Percentiles rank a stretch among this genome's conserved stretches.
These are phyloP conservation scores for Solanum chilense DNA, from an alignment of 257 asterid genomes.

Conservation along the genomic window DNA sequence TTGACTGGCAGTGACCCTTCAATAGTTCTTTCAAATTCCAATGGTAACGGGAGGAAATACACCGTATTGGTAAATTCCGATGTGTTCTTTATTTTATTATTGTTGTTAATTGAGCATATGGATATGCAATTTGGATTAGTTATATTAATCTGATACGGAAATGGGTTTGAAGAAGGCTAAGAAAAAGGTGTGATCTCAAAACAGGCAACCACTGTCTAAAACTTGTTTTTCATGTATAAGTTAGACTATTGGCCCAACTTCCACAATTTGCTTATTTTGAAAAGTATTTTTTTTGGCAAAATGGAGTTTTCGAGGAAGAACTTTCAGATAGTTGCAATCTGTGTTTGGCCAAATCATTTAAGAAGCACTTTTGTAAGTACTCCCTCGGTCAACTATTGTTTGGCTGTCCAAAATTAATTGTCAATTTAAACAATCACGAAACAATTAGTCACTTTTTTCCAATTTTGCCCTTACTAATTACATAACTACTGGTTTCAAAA, in stretches of 20 bases:
- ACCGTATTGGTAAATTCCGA: constrained; percentile 47
- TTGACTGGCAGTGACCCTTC: constrained; percentile 36
- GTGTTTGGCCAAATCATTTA: background rate
- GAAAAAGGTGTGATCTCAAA: background rate
- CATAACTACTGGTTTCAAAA: no score
- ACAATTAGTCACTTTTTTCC: no score
- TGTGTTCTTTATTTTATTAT: background rate
- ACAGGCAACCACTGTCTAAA: background rate
- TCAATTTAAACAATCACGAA: no score
- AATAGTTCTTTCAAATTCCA: constrained; percentile 16
- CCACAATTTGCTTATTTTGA: background rate
- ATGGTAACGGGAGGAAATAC: constrained; percentile 47
- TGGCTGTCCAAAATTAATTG: no score
- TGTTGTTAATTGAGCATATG: background rate
- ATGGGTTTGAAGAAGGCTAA: background rate
- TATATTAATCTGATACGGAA: background rate
- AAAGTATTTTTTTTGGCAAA: background rate
- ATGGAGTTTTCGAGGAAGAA: background rate
- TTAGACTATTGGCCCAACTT: background rate
- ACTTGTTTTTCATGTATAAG: background rate
- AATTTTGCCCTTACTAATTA: no score
- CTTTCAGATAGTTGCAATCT: background rate
- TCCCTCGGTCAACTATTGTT: no score
- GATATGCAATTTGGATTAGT: background rate
- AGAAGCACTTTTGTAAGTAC: background rate